Evolutionary conservation across 805 yeast genomes (phyloP).

Genomic region (Saccharomycopsis guyanensis): DNA sequence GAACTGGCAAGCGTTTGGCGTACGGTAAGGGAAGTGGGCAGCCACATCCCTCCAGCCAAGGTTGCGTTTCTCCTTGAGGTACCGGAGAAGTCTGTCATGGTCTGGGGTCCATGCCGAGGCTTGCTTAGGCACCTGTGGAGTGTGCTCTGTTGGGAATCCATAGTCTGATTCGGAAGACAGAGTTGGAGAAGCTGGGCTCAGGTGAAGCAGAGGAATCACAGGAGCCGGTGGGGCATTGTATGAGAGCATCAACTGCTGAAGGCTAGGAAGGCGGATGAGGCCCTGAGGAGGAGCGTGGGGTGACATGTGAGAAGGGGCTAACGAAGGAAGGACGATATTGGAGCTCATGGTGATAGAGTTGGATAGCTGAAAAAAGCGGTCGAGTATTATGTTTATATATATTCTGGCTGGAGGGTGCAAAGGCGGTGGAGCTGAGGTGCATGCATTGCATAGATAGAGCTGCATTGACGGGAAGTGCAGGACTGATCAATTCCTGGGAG

Average conservation of each 20-base stretch:
- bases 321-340: slow-evolving; percentile 11
- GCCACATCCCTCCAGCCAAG: slow-evolving; percentile 51
- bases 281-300: not conserved
- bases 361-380: not conserved
- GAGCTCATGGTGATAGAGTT: slow-evolving; percentile 1
- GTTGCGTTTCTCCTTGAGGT: slow-evolving; percentile 42
- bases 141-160: not conserved
- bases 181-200: not conserved
- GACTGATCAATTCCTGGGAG: not conserved
- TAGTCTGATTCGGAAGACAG: not conserved
- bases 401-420: not conserved
- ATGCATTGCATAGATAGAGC: not conserved
- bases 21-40: slow-evolving; percentile 41
- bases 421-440: not conserved
- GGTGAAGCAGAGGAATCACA: slow-evolving; percentile 4
- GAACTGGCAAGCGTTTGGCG: slow-evolving; percentile 50
- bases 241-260: slow-evolving; percentile 5
- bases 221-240: slow-evolving; percentile 1
- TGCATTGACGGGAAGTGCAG: not conserved
- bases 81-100: slow-evolving; percentile 38
- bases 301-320: not conserved
- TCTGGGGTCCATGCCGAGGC: slow-evolving; percentile 38
- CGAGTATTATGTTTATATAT: no score
- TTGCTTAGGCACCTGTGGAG: slow-evolving; percentile 21
- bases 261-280: slow-evolving; percentile 10